A percentile compares a stretch with the other conserved stretches of the same genome.
phyloP scores from a whole-genome alignment of 2,329 filamentous ascomycete species.

The Davidsoniella eucalypti region DNA sequence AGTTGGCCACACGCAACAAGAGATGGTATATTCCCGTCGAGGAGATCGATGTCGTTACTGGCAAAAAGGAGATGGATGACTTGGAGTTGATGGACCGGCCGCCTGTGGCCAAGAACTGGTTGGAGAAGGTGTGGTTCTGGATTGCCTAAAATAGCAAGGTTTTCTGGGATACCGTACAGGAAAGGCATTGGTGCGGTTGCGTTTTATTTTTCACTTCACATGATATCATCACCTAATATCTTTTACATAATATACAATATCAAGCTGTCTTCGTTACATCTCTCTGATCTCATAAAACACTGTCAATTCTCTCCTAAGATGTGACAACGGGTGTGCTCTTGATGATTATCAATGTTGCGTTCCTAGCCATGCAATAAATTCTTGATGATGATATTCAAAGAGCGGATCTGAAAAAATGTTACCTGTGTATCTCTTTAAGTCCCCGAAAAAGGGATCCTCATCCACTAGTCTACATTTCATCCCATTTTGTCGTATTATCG shows the following conservation, averaged over 20 bases:
- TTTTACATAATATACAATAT: not conserved
- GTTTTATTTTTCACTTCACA: not conserved
- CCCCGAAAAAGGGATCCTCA: no score
- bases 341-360: no score
- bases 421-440: no score
- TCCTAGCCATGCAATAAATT: no score
- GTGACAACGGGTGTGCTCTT: no score
- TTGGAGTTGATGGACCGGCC: conserved; percentile 31
- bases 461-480: no score
- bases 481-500: no score
- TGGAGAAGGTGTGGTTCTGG: conserved; percentile 41
- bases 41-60: conserved; percentile 39
- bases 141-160: conserved; percentile 24
- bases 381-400: no score
- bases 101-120: conserved; percentile 32
- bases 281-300: no score
- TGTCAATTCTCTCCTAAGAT: no score
- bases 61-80: conserved; percentile 46
- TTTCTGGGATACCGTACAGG: not conserved
- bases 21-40: conserved; percentile 23
- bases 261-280: not conserved
- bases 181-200: not conserved
- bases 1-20: conserved; percentile 30
- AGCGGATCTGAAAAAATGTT: no score
- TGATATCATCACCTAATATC: not conserved